Base-by-base conservation (phyloP, 371 early-diverging fungal species). In the Fennellomyces sp. region DNA sequence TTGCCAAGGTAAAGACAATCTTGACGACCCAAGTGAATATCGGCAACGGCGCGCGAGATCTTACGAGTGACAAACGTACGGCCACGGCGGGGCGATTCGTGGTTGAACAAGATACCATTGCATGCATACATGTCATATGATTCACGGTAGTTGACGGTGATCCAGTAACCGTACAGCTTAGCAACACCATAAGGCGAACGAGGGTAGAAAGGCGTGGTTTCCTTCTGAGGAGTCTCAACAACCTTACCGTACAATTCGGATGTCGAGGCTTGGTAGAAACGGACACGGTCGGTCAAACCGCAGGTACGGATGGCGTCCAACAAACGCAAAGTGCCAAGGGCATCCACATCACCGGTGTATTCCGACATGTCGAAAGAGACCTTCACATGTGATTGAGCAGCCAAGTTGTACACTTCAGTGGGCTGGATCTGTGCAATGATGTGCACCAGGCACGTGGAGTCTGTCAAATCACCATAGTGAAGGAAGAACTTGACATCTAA, bases 321-420 rank as follows among this genome's bases (percentile, higher is more conserved):
- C 11, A 93, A 76, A 65, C 91, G 88, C 52, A 91, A 84, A 29
- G 92, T 92, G 56, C 92, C 92, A 23, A 91, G 77, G 29, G 83
- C 94, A 81, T 92, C 93, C 15, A 94, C 94, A 70, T 92, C 88
- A 75, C 90, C 91, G 29, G 91, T 93, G 77, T 94, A 94, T 70
- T 92, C 92, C 27, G 94, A 87, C 91, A 92, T 90, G 59, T 92
- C 92, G 67, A 94, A 94, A 5, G 93, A 92, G 21, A 94, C 93
- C 75, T 91, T 92, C 72, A 93, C 94, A 65, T 92, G 92, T 38
- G 89, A 89, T 65, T 88, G 88, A 31, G 89, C 89, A 50, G 84
- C 89, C 72, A 91, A 81, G 74, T 91, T 91, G 72, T 93, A 91
- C 42, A 91, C 78, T 70, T 91, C 93, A 33, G 88, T 89, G 21